phyloP scores from a whole-genome alignment of 345 rosid genomes.

The Lumnitzera littorea region DNA sequence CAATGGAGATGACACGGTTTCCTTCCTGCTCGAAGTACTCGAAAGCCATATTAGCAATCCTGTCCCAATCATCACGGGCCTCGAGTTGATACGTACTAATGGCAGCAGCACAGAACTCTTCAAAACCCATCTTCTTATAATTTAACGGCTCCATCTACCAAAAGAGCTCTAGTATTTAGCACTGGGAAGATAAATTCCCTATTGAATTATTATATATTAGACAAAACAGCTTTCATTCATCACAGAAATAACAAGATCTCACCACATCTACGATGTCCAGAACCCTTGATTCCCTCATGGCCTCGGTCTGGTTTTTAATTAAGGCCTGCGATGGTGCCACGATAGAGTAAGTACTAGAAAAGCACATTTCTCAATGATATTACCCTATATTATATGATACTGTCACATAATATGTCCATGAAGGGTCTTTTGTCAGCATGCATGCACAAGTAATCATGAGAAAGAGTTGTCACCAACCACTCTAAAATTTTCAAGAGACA shows the following conservation, averaged over 20 bases:
- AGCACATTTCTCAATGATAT: no score
- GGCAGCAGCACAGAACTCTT: constrained; percentile 94
- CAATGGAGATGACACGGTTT: constrained; percentile 64
- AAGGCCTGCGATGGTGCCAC: constrained; percentile 52
- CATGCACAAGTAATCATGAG: not conserved
- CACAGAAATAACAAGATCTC: constrained; percentile 8
- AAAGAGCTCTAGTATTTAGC: no score
- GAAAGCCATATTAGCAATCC: constrained; percentile 57
- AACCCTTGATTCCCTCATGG: constrained; percentile 78
- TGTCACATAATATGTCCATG: no score
- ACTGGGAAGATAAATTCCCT: no score
- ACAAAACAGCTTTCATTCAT: no score
- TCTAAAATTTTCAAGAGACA: constrained; percentile 64
- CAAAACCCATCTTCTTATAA: constrained; percentile 60
- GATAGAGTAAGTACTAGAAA: not conserved
- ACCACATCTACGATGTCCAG: constrained; percentile 66
- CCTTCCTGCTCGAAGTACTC: constrained; percentile 84
- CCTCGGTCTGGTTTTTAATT: constrained; percentile 57
- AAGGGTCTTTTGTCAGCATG: no score
- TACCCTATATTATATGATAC: no score
- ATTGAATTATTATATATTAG: no score
- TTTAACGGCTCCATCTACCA: constrained; percentile 67
- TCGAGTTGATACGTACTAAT: constrained; percentile 78
- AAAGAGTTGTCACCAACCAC: constrained; percentile 35
- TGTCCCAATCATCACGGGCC: constrained; percentile 85